Evolutionary conservation across 345 rosid genomes (phyloP).

Genomic region (Punica granatum): DNA sequence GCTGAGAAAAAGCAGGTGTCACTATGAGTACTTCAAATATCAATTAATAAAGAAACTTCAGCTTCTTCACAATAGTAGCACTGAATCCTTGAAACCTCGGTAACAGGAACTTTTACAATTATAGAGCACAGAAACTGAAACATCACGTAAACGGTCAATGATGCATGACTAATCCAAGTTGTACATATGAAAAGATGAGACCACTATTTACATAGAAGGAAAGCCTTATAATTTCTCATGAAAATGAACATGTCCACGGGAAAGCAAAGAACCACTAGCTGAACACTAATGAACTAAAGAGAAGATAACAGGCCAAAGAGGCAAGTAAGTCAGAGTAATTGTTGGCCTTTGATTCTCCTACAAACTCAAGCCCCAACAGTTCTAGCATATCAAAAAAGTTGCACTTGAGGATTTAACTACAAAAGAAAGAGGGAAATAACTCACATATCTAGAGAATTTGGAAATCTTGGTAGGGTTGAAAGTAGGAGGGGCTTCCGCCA

Average conservation of each 20-base stretch:
- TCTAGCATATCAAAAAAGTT: background rate
- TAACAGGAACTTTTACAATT: background rate
- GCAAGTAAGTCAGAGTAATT: background rate
- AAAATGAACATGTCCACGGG: background rate
- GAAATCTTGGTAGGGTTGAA: slow-evolving; percentile 73
- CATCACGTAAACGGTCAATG: background rate
- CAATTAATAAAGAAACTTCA: too few species aligned
- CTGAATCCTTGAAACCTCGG: background rate
- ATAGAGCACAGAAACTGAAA: background rate
- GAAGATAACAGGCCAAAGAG: background rate
- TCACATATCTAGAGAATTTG: slow-evolving; percentile 68
- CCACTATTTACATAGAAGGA: background rate
- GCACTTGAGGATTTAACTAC: background rate
- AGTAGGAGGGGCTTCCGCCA: slow-evolving; percentile 65
- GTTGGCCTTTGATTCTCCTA: background rate
- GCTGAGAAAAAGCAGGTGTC: slow-evolving; percentile 39
- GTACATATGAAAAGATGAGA: background rate
- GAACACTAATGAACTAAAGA: background rate
- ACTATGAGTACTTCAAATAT: slow-evolving; percentile 5
- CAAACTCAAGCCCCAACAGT: background rate
- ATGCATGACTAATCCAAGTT: background rate
- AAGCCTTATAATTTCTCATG: background rate
- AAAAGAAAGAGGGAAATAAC: slow-evolving; percentile 17
- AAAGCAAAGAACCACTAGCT: background rate
- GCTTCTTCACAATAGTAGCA: background rate